Evolutionary conservation across 257 asterid genomes (phyloP).

Genomic region (Solanum appendiculatum): DNA sequence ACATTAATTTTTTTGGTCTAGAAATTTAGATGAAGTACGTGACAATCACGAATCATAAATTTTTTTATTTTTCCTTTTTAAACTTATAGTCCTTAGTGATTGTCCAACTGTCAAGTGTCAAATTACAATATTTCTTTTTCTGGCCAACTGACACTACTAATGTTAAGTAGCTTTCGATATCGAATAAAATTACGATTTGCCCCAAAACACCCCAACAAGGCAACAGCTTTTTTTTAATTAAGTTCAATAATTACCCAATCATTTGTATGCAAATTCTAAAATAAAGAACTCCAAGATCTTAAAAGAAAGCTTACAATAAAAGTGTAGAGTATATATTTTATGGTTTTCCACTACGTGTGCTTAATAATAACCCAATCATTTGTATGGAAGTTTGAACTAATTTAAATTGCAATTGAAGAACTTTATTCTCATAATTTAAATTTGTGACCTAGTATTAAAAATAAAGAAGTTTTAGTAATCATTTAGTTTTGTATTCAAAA

Average conservation of each 20-base stretch:
- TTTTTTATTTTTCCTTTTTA: neutral
- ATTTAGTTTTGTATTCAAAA: neutral
- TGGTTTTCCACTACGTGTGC: neutral
- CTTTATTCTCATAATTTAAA: no score
- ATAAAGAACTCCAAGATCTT: neutral
- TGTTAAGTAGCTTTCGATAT: neutral
- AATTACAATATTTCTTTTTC: neutral
- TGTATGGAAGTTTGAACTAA: neutral
- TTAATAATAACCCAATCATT: neutral
- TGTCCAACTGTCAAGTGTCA: neutral
- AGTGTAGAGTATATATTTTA: neutral
- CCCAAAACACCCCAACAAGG: neutral
- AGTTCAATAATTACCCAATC: neutral
- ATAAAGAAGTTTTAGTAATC: neutral
- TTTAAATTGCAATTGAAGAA: neutral
- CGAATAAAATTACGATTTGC: neutral
- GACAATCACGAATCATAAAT: neutral
- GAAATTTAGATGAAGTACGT: neutral
- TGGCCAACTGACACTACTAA: neutral
- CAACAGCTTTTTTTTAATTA: neutral
- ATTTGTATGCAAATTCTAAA: neutral
- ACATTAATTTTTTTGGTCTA: no score
- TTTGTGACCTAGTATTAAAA: neutral
- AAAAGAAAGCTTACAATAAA: neutral
- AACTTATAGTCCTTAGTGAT: neutral